phyloP scores from a whole-genome alignment of 805 yeast genomes.

The Wickerhamomyces rabaulensis region DNA sequence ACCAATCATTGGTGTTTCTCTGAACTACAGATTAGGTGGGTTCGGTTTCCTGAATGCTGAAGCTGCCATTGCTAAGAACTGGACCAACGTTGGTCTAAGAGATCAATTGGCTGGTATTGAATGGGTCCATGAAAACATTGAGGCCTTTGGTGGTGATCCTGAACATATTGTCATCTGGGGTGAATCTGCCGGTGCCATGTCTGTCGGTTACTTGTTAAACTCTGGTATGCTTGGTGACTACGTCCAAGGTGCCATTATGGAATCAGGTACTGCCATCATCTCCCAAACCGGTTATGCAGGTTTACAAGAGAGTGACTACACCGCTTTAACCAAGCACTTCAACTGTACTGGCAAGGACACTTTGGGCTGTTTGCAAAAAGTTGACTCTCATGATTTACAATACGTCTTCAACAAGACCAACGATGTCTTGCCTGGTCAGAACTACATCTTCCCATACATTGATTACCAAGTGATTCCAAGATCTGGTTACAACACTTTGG shows the following conservation, averaged over 20 bases:
- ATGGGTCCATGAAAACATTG: slow-evolving; percentile 32
- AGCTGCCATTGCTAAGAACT: slow-evolving; percentile 19
- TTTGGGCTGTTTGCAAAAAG: slow-evolving; percentile 11
- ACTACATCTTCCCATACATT: slow-evolving; percentile 6
- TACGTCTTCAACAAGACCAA: slow-evolving; percentile 11
- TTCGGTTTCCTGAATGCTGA: slow-evolving; percentile 29
- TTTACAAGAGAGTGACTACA: slow-evolving; percentile 1
- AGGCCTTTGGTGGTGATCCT: slow-evolving; percentile 32
- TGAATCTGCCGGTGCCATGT: slow-evolving; percentile 31
- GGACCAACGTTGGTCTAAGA: slow-evolving; percentile 29
- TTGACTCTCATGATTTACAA: slow-evolving; percentile 6
- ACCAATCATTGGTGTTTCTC: slow-evolving; percentile 28
- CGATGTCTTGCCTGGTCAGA: slow-evolving; percentile 3
- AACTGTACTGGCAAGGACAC: slow-evolving; percentile 10
- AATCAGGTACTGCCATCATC: slow-evolving; percentile 10
- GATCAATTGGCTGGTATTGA: slow-evolving; percentile 31
- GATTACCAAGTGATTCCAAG: slow-evolving; percentile 15
- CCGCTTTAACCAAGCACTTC: slow-evolving; percentile 6
- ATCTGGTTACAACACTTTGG: slow-evolving; percentile 7
- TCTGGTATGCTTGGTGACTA: slow-evolving; percentile 6
- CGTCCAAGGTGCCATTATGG: slow-evolving; percentile 16
- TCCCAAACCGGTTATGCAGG: slow-evolving; percentile 4
- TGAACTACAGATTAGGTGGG: slow-evolving; percentile 33
- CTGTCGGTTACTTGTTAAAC: slow-evolving; percentile 12
- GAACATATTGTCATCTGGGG: slow-evolving; percentile 32